A percentile compares a stretch with the other conserved stretches of the same genome.
These are phyloP conservation scores for Candida bentonensis DNA, from an alignment of 805 yeast species.

Conservation along the genomic window DNA sequence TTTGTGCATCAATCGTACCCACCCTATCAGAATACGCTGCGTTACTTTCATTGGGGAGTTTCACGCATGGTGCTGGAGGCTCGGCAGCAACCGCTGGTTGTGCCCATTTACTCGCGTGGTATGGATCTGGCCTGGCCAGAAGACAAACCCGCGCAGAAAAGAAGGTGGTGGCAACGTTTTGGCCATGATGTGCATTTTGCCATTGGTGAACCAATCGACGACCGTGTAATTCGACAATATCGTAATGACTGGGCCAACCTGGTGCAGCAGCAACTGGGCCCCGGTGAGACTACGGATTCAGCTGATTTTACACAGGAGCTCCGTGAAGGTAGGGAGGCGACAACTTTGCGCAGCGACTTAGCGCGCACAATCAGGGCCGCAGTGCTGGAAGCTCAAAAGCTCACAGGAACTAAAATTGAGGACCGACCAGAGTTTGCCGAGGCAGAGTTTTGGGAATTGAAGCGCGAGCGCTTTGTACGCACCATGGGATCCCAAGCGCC, in stretches of 20 bases:
- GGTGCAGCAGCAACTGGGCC: slow-evolving; percentile 36
- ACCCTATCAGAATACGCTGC: slow-evolving; percentile 75
- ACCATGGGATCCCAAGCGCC: background rate
- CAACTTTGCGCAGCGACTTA: slow-evolving; percentile 49
- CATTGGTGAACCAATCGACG: slow-evolving; percentile 61
- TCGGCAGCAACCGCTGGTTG: slow-evolving; percentile 67
- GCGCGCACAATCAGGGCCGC: slow-evolving; percentile 55
- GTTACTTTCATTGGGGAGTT: slow-evolving; percentile 94
- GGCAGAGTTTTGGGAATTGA: slow-evolving; percentile 56
- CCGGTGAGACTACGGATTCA: slow-evolving; percentile 22
- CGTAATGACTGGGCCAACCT: slow-evolving; percentile 58
- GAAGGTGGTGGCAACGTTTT: slow-evolving; percentile 39
- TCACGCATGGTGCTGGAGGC: slow-evolving; percentile 73
- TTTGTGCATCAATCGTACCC: slow-evolving; percentile 70
- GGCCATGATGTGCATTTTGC: slow-evolving; percentile 56
- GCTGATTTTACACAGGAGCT: slow-evolving; percentile 48
- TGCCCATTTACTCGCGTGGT: slow-evolving; percentile 78
- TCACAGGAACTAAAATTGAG: slow-evolving; percentile 16
- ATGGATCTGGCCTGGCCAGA: slow-evolving; percentile 83
- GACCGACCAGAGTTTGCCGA: slow-evolving; percentile 60
- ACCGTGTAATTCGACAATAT: slow-evolving; percentile 39
- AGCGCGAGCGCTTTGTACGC: background rate
- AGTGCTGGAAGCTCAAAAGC: slow-evolving; percentile 24
- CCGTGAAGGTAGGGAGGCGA: slow-evolving; percentile 50
- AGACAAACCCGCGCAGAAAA: slow-evolving; percentile 31